phyloP scores from a whole-genome alignment of 345 rosid genomes.

The Erodium maritimum region DNA sequence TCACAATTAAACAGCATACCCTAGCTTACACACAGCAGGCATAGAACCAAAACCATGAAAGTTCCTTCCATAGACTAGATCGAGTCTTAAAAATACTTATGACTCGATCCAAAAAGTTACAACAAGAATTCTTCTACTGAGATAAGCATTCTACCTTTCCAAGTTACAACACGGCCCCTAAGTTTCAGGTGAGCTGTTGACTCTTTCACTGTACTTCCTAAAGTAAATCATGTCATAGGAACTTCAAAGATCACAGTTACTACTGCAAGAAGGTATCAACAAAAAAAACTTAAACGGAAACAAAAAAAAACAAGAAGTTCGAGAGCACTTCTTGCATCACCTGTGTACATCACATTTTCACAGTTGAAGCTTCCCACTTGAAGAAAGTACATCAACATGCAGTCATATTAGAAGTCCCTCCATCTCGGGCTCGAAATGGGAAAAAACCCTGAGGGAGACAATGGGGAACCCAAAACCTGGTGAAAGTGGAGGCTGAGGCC shows the following conservation, averaged over 20 bases:
- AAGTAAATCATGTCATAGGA: conserved; percentile 17
- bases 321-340: conserved; percentile 10
- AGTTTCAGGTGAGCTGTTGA: conserved; percentile 11
- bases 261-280: conserved; percentile 16
- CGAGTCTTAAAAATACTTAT: conserved; percentile 9
- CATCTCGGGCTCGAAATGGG: conserved; percentile 70
- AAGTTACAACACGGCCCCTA: conserved; percentile 15
- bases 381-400: no score
- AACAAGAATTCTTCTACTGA: conserved; percentile 18
- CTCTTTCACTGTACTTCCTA: conserved; percentile 22
- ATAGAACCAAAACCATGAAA: no score
- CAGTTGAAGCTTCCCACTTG: no score
- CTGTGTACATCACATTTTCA: no score
- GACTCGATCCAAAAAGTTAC: conserved; percentile 19
- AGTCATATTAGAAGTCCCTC: conserved; percentile 13
- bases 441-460: conserved; percentile 63
- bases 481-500: conserved; percentile 62
- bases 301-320: conserved; percentile 8
- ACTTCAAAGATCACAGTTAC: conserved; percentile 10
- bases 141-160: conserved; percentile 19
- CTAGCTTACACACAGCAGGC: no score
- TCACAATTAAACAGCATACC: no score
- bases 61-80: neutral
- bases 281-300: conserved; percentile 3
- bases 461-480: conserved; percentile 58